Evolutionary conservation across 352 stramenopile genomes (phyloP).

Genomic region (Pythium sp.): DNA sequence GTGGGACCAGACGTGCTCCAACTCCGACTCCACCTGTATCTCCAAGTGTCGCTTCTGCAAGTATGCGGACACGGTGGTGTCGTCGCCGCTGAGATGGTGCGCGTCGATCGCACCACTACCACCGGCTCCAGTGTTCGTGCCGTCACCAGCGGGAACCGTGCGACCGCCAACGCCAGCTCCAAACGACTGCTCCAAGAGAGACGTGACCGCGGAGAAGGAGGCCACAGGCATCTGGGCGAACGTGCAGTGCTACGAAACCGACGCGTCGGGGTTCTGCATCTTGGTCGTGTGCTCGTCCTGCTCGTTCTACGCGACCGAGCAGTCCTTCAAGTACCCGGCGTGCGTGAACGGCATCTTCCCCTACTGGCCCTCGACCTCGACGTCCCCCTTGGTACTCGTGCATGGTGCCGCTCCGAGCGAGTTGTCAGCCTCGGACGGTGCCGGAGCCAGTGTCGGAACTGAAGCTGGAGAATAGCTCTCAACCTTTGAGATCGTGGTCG

Average conservation of each 20-base stretch:
- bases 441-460: neutral
- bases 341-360: constrained; percentile 13
- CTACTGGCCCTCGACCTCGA: neutral
- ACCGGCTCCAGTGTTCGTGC: neutral
- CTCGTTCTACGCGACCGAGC: constrained; percentile 13
- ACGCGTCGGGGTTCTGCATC: constrained; percentile 4
- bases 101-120: constrained; percentile 5
- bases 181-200: constrained; percentile 12
- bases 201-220: constrained; percentile 2
- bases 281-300: constrained; percentile 14
- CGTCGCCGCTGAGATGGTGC: constrained; percentile 9
- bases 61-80: constrained; percentile 1
- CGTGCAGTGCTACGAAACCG: constrained; percentile 9
- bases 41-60: constrained; percentile 18
- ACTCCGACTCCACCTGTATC: constrained; percentile 7
- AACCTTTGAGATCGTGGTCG: neutral
- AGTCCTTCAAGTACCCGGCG: constrained; percentile 14
- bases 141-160: neutral
- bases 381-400: neutral
- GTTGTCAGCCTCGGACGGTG: too few species aligned
- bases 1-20: constrained; percentile 14
- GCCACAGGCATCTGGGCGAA: constrained; percentile 14
- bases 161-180: neutral
- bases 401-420: neutral
- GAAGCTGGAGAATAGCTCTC: neutral